Evolutionary conservation across 768 basidiomycete species (phyloP), one percentile per base, ranked within the genome.

Genomic region (Leucosporidium scottii): DNA sequence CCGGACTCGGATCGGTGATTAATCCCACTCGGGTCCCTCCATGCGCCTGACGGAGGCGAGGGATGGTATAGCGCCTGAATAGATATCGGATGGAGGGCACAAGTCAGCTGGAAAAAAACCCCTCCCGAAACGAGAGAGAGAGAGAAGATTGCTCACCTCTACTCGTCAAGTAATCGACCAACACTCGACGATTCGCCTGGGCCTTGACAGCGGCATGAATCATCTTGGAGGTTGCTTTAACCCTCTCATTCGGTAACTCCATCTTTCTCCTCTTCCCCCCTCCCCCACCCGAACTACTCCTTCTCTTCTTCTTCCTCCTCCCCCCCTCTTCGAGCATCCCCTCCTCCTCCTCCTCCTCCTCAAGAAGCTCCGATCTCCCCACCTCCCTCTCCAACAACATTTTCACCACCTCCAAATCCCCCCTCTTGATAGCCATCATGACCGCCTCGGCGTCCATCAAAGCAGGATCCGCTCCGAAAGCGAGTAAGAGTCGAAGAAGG

Each of bases 401-500:
- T 74, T 83, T 85, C 50, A 96, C 86, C 55, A 93, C 79, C 0
- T 76, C 67, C 13, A 93, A 78, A 67, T 91, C 85, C 68, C 83
- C 84, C 72, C 83, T 84, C 50, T 83, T 82, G 60, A 96, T 88
- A 3, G 93, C 93, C 4, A 91, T 83, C 59, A 82, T 79, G 23
- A 96, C 81, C 0, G 91, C 82, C n/a, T 92, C 79, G 27, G 80
- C 82, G 18, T 82, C 77, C 73, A 87, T 88, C 68, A 78, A 78
- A 7, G 75, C 74, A 0, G 93, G 92, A 17, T 86, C 87, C 0
- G 90, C 92, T 4, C 85, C 87, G 25, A 85, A 80, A 4, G 81
- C 79, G 59, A 96, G 84, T 21, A 97, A 82, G 72, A 90, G 86
- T 28, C 77, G 79, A 1, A 92, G 81, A 12, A 96, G 83, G 4